Evolutionary conservation across 345 rosid genomes (phyloP).

Genomic region (Geranium brycei): DNA sequence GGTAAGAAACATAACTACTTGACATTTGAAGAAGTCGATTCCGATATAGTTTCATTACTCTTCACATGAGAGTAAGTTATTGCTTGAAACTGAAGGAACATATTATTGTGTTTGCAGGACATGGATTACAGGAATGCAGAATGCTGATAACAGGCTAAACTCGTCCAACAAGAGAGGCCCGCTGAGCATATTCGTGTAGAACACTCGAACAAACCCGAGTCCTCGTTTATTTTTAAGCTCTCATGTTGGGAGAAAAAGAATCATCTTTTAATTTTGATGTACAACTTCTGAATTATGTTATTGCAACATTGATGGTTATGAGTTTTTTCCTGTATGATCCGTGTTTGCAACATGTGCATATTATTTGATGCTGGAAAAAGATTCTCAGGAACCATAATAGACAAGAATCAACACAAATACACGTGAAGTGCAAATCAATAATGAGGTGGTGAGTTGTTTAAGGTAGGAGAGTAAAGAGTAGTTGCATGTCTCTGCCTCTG

Average conservation of each 20-base stretch:
- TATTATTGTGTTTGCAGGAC: conserved; percentile 30
- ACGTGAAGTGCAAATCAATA: too few species aligned
- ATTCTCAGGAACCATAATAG: too few species aligned
- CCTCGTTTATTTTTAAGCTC: too few species aligned
- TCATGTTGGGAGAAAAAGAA: too few species aligned
- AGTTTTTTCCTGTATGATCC: too few species aligned
- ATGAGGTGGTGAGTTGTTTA: too few species aligned
- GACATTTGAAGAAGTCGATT: neutral
- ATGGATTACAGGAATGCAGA: conserved; percentile 49
- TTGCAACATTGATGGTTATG: neutral
- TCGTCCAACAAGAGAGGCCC: conserved; percentile 61
- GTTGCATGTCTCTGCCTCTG: too few species aligned
- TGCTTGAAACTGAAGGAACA: neutral
- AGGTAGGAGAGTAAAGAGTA: too few species aligned
- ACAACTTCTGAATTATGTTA: neutral
- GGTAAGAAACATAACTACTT: conserved; percentile 29
- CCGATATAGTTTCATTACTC: neutral
- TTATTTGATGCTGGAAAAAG: too few species aligned
- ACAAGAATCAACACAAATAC: too few species aligned
- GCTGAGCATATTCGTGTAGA: conserved; percentile 55
- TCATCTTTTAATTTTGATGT: neutral
- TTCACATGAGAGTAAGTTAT: too few species aligned
- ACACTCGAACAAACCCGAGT: neutral
- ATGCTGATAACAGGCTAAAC: conserved; percentile 44
- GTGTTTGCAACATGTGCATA: too few species aligned